A percentile compares a stretch with the other conserved stretches of the same genome.
These are phyloP conservation scores for Candida yuanshanica DNA, from an alignment of 805 yeast species.

Conservation along the genomic window DNA sequence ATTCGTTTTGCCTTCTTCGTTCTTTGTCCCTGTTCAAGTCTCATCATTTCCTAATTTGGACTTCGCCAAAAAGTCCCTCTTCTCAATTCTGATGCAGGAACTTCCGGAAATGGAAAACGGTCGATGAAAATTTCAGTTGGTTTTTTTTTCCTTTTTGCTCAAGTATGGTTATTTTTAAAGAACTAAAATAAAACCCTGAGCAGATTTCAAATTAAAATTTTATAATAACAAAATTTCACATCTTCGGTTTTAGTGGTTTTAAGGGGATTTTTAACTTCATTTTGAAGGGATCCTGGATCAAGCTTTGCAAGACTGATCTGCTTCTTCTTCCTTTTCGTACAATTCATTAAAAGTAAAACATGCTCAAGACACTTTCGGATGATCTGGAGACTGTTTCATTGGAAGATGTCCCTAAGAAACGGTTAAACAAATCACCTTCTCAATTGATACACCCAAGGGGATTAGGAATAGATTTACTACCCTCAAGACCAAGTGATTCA, in stretches of 20 bases:
- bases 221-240: too few relatives aligned
- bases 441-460: conserved; percentile 12
- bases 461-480: conserved; percentile 14
- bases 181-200: too few relatives aligned
- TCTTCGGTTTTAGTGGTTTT: too few relatives aligned
- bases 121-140: neutral
- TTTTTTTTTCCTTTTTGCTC: neutral
- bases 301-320: too few relatives aligned
- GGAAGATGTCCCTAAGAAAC: conserved; percentile 11
- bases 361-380: conserved; percentile 8
- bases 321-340: neutral
- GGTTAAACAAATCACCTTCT: conserved; percentile 5
- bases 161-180: too few relatives aligned
- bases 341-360: neutral
- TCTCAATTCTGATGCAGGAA: conserved; percentile 1
- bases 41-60: too few relatives aligned
- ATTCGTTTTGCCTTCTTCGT: too few relatives aligned
- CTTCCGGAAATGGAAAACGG: neutral
- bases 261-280: too few relatives aligned
- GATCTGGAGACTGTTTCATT: conserved; percentile 9
- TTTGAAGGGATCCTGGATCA: too few relatives aligned
- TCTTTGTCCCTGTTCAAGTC: too few relatives aligned
- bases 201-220: too few relatives aligned
- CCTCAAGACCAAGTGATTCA: conserved; percentile 23
- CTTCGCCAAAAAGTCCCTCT: too few relatives aligned